Percentiles rank a stretch among this genome's conserved stretches.
phyloP scores from a whole-genome alignment of 2,329 filamentous ascomycete genomes.

The Microcyclospora pomicola region DNA sequence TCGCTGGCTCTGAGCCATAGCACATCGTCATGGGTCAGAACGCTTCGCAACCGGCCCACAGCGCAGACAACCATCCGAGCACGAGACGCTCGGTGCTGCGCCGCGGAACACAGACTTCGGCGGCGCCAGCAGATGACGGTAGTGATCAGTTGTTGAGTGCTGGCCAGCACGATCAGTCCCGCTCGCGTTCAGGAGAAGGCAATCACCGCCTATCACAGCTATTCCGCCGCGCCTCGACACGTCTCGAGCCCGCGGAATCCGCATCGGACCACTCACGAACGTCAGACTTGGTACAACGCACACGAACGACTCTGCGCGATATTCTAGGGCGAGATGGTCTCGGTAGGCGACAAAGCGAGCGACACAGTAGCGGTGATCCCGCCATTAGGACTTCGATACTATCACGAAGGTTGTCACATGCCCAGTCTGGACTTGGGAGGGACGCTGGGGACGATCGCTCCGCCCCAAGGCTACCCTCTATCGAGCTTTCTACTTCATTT shows the following conservation, averaged over 20 bases:
- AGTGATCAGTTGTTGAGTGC: constrained; percentile 4
- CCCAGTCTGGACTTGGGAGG: constrained; percentile 11
- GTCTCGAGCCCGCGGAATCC: background rate
- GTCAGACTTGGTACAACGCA: constrained; percentile 3
- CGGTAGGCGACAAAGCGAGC: no score
- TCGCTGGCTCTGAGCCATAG: constrained; percentile 1
- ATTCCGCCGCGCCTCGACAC: constrained; percentile 12
- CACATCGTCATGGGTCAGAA: constrained; percentile 19
- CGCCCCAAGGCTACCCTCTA: constrained; percentile 19
- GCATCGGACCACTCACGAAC: background rate
- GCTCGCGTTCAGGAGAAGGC: constrained; percentile 5
- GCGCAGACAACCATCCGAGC: constrained; percentile 2
- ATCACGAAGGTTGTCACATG: background rate
- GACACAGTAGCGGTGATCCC: no score
- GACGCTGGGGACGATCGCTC: constrained; percentile 12
- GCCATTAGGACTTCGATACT: no score
- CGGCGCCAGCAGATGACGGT: constrained; percentile 3
- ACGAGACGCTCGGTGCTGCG: constrained; percentile 3
- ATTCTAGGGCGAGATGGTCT: constrained; percentile 1
- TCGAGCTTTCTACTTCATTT: constrained; percentile 20
- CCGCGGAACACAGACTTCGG: constrained; percentile 3
- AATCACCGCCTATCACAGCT: constrained; percentile 20
- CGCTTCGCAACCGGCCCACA: constrained; percentile 16
- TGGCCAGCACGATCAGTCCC: constrained; percentile 3
- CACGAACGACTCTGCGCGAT: constrained; percentile 3